These are phyloP conservation scores for Phyllosticta capitalensis DNA, from an alignment of 2,329 filamentous ascomycete genomes.

Conservation along the genomic window DNA sequence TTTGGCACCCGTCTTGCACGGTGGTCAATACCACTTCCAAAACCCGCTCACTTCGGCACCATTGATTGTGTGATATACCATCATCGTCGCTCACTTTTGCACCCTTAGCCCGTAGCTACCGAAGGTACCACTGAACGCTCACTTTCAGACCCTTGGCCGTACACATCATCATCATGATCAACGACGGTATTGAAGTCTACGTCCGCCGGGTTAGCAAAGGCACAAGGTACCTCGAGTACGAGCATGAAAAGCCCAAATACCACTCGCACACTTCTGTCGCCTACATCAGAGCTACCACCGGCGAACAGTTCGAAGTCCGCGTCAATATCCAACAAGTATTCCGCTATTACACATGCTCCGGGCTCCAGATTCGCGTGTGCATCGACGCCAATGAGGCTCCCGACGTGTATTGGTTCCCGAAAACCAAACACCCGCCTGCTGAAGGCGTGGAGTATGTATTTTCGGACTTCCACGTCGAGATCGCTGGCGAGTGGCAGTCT, in stretches of 20 bases:
- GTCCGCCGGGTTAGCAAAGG: not conserved
- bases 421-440: not conserved
- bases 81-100: too few species aligned
- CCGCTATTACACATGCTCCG: constrained; percentile 1
- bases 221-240: constrained; percentile 2
- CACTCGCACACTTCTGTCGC: not conserved
- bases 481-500: constrained; percentile 2
- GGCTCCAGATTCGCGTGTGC: constrained; percentile 2
- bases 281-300: not conserved
- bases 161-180: not conserved
- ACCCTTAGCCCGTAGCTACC: too few species aligned
- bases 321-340: constrained; percentile 1
- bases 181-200: constrained; percentile 5
- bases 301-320: constrained; percentile 1
- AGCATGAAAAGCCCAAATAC: not conserved
- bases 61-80: too few species aligned
- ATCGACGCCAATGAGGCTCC: constrained; percentile 5
- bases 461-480: constrained; percentile 1
- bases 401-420: constrained; percentile 1
- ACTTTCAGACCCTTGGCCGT: not conserved
- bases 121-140: too few species aligned
- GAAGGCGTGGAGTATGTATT: not conserved
- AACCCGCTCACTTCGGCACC: too few species aligned
- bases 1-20: too few species aligned
- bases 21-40: too few species aligned